phyloP scores from a whole-genome alignment of 768 basidiomycete genomes.

The Saitozyma podzolica region DNA sequence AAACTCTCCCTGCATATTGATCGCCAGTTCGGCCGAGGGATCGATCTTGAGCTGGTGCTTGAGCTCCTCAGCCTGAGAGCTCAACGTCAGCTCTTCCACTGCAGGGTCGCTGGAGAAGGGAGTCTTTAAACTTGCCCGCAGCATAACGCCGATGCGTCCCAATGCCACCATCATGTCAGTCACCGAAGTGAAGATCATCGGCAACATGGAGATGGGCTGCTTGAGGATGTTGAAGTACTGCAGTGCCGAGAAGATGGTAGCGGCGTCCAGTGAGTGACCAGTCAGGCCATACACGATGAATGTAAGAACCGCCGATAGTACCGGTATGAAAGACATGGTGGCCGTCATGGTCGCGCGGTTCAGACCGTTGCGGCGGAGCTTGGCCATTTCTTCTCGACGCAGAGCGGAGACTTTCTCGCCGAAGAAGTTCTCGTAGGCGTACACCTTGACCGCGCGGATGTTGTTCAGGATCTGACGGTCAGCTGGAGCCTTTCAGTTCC shows the following conservation, averaged over 20 bases:
- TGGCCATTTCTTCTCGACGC: slow-evolving; percentile 36
- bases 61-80: slow-evolving; percentile 60
- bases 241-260: slow-evolving; percentile 62
- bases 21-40: slow-evolving; percentile 51
- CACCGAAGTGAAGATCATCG: slow-evolving; percentile 19
- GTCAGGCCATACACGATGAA: slow-evolving; percentile 67
- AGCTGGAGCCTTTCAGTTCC: background rate
- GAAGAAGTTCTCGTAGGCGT: slow-evolving; percentile 60
- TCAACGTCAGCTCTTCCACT: background rate
- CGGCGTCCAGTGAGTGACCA: slow-evolving; percentile 61
- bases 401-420: slow-evolving; percentile 29
- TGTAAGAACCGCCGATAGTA: slow-evolving; percentile 56
- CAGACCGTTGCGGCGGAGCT: slow-evolving; percentile 34
- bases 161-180: slow-evolving; percentile 61
- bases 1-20: slow-evolving; percentile 54
- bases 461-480: slow-evolving; percentile 61
- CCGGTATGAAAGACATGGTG: slow-evolving; percentile 57
- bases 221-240: slow-evolving; percentile 61
- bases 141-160: slow-evolving; percentile 57
- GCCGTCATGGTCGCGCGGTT: slow-evolving; percentile 37
- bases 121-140: slow-evolving; percentile 27
- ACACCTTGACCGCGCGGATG: slow-evolving; percentile 67
- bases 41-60: slow-evolving; percentile 58
- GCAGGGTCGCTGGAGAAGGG: background rate
- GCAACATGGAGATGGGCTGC: slow-evolving; percentile 30